Evolutionary conservation across 345 rosid genomes (phyloP), one percentile per base, ranked within the genome.

Genomic region (Raphanus raphanistrum): DNA sequence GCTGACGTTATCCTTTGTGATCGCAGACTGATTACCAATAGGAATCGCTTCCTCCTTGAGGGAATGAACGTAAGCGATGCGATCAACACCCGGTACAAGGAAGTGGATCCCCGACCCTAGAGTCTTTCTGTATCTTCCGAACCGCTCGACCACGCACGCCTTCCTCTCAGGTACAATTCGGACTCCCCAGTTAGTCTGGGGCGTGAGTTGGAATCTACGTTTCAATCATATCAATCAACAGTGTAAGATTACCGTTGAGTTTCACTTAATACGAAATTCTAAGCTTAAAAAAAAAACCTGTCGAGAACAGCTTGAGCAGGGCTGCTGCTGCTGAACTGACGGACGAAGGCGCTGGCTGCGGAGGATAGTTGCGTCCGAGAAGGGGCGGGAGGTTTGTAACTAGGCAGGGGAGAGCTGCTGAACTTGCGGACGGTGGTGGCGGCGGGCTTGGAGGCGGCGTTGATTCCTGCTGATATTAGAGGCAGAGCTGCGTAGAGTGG

Each of bases 11-110:
- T 95, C 99, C 78, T 89, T 91, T 4, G 99, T 95, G 33, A 92
- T 92, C 50, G 99, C 97, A 21, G 96, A 82, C 75, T 95, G 98
- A 26, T 92, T 92, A 1, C 96, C 92, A 50, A 92, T 92, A 2
- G 94, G 96, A 17, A 95, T 95, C 0, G 99, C 94, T 82, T 92
- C 98, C 76, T 95, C 99, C 87, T 95, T 95, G 74, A 95, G 89
- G 17, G 99, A 91, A 79, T 95, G 99, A 26, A 92, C 98, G 15
- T 95, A 95, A 29, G 97, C 98, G 55, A 95, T 92, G 58, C 92
- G 88, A 81, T 95, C 98, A 33, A 92, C 98, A 8, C 91, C 41
- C 0, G 99, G 99, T 63, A 95, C 77, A 76, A 95, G 86, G 80
- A 92, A 91, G 70, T 95, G 97, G 15, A 95, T 84, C 31, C 99